Evolutionary conservation across 2,329 filamentous ascomycete genomes (phyloP), one percentile per base, ranked within the genome.

Genomic region (Ceratocystis diversiconidia): DNA sequence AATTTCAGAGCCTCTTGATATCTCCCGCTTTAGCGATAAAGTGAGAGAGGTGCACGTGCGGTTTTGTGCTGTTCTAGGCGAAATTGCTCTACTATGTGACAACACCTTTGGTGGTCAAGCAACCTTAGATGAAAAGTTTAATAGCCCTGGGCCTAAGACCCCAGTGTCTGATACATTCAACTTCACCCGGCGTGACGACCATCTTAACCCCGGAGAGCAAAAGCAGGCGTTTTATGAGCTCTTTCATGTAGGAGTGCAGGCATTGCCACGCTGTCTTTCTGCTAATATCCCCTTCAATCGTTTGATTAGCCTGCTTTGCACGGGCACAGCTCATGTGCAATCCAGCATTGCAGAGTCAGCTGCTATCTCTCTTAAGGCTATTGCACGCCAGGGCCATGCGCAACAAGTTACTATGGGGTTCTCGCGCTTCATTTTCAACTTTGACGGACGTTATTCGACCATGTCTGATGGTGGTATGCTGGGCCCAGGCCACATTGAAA

Each of bases 391-490:
- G 72, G 89, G 88, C 6, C 89, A 96, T 75, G 92, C 94, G 0
- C 91, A 99, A 70, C 89, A 94, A 74, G 94, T 99, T 2, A 96
- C 92, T 0, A 96, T 95, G 75, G 92, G 94, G 0, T 99, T 99
- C 75, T 90, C 94, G 46, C 83, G 92, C 30, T 99, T 97, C 75
- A 99, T 99, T 64, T 99, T 99, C 78, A 96, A 94, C 70, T 99
- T 97, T 73, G 95, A 99, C 74, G 92, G 95, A 70, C 86, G 92
- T 28, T 99, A 99, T 74, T 90, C 92, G 0, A 97, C 94, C 41
- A 96, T 97, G 86, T 96, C 92, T 8, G 94, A 99, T 72, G 94
- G 95, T 41, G 94, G 94, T 1, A 94, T 99, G 86, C 84, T 99
- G 28, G 94, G 92, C 0, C 86, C 90, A 43, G 89, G 87, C 3